phyloP scores from a whole-genome alignment of 2,329 filamentous ascomycete species.

The Leptographium flavum region DNA sequence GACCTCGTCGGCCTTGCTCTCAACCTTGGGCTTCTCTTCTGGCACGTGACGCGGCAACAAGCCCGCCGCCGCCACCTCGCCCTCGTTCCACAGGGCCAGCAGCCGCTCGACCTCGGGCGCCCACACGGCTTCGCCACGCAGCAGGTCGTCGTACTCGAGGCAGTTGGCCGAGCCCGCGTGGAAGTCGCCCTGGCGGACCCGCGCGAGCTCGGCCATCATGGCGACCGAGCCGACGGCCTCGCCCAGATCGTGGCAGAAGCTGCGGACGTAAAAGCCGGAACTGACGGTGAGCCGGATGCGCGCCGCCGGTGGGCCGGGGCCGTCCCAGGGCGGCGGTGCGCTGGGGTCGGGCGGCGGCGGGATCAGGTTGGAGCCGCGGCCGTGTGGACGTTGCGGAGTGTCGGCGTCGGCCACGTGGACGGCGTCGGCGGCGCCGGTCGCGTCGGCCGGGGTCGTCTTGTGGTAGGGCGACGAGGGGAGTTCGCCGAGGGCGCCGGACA shows the following conservation, averaged over 20 bases:
- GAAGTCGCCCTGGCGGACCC: conserved; percentile 72
- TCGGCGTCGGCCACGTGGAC: neutral
- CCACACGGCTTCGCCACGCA: conserved; percentile 68
- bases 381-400: conserved; percentile 14
- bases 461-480: conserved; percentile 25
- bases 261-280: conserved; percentile 93
- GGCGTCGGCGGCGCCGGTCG: neutral
- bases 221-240: conserved; percentile 66
- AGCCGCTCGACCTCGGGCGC: conserved; percentile 54
- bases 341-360: conserved; percentile 30
- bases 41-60: too few relatives aligned
- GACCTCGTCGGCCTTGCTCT: neutral
- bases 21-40: neutral
- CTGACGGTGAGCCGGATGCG: conserved; percentile 83
- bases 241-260: conserved; percentile 83
- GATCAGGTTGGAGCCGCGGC: conserved; percentile 39
- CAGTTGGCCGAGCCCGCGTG: conserved; percentile 55
- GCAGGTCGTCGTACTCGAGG: conserved; percentile 64
- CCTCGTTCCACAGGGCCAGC: conserved; percentile 23
- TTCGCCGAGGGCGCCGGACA: conserved; percentile 43
- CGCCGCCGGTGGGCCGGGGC: conserved; percentile 58
- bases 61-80: conserved; percentile 1
- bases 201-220: conserved; percentile 72
- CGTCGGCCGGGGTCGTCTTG: neutral
- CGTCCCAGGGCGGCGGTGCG: conserved; percentile 41